A percentile compares a stretch with the other conserved stretches of the same genome.
Conservation (phyloP, 352 stramenopile species). For the Phytophthora pistaciae region DNA sequence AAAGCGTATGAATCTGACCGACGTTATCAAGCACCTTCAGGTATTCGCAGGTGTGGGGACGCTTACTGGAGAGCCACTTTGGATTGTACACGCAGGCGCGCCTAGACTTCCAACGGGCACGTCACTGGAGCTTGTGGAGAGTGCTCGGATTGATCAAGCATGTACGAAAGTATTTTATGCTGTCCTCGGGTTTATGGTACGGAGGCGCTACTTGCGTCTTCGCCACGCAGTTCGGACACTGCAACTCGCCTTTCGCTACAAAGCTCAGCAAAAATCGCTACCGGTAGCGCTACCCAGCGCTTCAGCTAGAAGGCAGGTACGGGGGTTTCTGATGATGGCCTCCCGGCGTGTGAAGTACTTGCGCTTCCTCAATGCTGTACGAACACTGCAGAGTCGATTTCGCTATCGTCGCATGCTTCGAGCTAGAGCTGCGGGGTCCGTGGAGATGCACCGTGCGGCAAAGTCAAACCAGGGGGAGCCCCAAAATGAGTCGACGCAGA, state of each 20-base stretch:
- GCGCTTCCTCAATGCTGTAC: constrained; percentile 4
- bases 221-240: constrained; percentile 1
- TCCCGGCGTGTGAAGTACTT: constrained; percentile 9
- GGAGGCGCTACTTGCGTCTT: constrained; percentile 9
- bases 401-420: constrained; percentile 7
- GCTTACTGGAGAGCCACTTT: neutral
- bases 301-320: no score
- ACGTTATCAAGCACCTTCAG: constrained; percentile 8
- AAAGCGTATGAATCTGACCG: constrained; percentile 5
- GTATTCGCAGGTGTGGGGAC: constrained; percentile 3
- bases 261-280: no score
- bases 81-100: neutral
- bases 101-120: neutral
- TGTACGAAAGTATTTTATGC: neutral
- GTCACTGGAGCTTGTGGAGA: neutral
- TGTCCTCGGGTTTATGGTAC: neutral
- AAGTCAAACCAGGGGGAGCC: neutral
- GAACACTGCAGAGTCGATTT: constrained; percentile 14
- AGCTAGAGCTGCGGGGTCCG: neutral
- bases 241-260: constrained; percentile 2
- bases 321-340: neutral
- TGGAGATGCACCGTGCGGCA: neutral
- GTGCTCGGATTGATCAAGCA: neutral
- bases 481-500: neutral
- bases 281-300: no score